phyloP scores from a whole-genome alignment of 306 rosid species.

The Dryas drummondii region DNA sequence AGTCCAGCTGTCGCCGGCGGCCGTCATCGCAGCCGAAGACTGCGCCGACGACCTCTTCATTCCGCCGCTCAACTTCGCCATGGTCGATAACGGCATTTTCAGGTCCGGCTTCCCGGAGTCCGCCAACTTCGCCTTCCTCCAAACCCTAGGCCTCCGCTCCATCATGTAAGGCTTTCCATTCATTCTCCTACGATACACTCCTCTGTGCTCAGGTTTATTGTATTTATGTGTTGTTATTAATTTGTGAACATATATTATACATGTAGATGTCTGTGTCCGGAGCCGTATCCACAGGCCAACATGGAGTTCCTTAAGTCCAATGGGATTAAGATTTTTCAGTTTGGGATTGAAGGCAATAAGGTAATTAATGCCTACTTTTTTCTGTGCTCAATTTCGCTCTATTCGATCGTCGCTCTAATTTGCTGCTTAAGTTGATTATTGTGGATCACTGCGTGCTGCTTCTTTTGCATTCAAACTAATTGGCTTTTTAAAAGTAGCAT shows the following conservation, averaged over 20 bases:
- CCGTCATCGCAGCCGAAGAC: slow-evolving; percentile 10
- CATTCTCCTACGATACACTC: background rate
- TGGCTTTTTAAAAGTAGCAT: no score
- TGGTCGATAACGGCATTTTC: slow-evolving; percentile 95
- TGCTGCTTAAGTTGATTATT: background rate
- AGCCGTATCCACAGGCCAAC: slow-evolving; percentile 81
- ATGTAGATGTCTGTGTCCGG: slow-evolving; percentile 87
- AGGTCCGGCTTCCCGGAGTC: slow-evolving; percentile 93
- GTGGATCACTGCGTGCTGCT: background rate
- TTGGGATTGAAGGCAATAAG: slow-evolving; percentile 95
- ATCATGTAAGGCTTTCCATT: slow-evolving; percentile 55
- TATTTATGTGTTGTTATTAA: background rate
- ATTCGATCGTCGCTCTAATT: background rate
- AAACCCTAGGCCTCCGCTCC: slow-evolving; percentile 83
- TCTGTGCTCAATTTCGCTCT: background rate
- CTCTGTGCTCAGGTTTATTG: background rate
- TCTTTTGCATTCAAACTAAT: no score
- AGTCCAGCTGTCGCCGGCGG: slow-evolving; percentile 1
- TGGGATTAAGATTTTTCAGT: slow-evolving; percentile 82
- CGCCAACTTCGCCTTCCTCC: slow-evolving; percentile 81
- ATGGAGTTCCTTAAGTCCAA: slow-evolving; percentile 84
- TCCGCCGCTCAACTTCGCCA: slow-evolving; percentile 92
- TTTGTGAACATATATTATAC: slow-evolving; percentile 4
- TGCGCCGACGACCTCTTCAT: slow-evolving; percentile 57
- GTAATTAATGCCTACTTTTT: slow-evolving; percentile 37